phyloP scores from a whole-genome alignment of 2,329 filamentous ascomycete species.

The Cordyceps cateniannulata region DNA sequence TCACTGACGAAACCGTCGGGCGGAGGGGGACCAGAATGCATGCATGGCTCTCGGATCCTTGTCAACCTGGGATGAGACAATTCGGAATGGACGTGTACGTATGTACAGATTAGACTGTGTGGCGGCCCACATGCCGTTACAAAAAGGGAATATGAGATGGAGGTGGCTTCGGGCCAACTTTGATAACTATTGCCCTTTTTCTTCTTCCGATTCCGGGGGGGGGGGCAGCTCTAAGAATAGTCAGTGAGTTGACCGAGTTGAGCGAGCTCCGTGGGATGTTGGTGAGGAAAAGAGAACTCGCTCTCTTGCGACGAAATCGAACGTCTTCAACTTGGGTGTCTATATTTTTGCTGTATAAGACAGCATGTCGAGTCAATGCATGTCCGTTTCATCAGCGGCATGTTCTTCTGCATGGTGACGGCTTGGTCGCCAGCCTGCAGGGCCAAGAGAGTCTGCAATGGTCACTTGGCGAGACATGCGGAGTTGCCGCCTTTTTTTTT shows the following conservation, averaged over 20 bases:
- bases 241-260: too few species aligned
- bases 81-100: neutral
- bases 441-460: neutral
- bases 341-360: too few species aligned
- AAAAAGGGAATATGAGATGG: neutral
- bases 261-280: too few species aligned
- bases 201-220: too few species aligned
- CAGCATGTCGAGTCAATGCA: too few species aligned
- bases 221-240: neutral
- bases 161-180: neutral
- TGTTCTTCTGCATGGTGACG: neutral
- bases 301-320: too few species aligned
- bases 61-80: conserved; percentile 11
- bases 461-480: neutral
- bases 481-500: neutral
- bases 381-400: neutral
- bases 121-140: neutral
- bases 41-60: neutral
- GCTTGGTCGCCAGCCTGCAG: neutral
- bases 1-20: neutral
- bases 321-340: too few species aligned
- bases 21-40: neutral
- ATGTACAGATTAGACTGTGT: neutral
- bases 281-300: too few species aligned
- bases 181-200: too few species aligned